Percentiles rank a stretch among this genome's conserved stretches.
Conservation (phyloP, 495 filamentous ascomycete genomes). For the Xylaria intraflava region DNA sequence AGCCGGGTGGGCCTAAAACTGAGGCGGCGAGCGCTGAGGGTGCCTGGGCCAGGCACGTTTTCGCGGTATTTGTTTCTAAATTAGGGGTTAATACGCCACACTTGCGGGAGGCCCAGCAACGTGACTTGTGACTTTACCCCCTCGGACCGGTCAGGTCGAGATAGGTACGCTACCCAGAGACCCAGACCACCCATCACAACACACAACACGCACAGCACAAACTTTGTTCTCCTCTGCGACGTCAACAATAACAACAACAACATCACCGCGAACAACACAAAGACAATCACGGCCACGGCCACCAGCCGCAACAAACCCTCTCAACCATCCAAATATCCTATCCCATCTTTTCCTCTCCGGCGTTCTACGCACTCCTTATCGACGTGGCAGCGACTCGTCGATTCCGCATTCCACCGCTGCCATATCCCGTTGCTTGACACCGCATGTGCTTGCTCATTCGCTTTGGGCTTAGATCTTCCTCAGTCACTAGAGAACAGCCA, state of each 20-base stretch:
- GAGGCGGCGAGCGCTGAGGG: too few species aligned
- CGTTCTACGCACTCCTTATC: neutral
- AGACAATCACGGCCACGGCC: neutral
- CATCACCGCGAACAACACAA: neutral
- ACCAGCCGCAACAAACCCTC: neutral
- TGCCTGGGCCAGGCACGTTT: too few species aligned
- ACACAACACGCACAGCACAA: too few species aligned
- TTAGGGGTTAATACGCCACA: too few species aligned
- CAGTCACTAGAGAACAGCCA: conserved; percentile 6
- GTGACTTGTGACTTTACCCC: neutral
- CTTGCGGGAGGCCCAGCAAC: conserved; percentile 9
- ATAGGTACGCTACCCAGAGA: too few species aligned
- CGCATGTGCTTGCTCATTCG: neutral
- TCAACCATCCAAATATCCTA: neutral
- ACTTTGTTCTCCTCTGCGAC: too few species aligned
- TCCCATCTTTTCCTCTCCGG: neutral
- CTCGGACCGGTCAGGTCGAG: conserved; percentile 1
- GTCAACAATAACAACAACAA: too few species aligned
- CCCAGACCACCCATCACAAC: too few species aligned
- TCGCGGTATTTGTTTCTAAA: neutral
- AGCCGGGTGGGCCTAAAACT: neutral
- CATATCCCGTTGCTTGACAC: neutral
- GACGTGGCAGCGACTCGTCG: conserved; percentile 1
- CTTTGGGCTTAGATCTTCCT: conserved; percentile 4
- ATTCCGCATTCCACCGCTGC: neutral